Base-by-base conservation (phyloP, 164 flowering plant genomes). In the Berberis vulgaris region DNA sequence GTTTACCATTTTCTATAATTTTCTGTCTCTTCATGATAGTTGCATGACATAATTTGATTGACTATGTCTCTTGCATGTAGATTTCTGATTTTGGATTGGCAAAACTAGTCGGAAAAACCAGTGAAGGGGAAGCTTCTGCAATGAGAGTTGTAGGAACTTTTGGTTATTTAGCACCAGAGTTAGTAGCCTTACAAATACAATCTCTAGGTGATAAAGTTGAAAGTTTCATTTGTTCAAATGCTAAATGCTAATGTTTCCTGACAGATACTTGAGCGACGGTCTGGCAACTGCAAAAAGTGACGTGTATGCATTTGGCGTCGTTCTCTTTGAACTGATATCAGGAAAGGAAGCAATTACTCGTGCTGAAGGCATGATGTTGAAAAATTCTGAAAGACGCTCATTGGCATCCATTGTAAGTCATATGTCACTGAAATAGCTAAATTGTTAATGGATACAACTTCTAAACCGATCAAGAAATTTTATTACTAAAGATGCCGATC, bases 151-250 rank as follows among this genome's bases (percentile, higher is more conserved):
- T 93, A 41, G 98, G 98, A 67, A 93, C 97, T 58, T 93, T 73
- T 80, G 98, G 97, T 66, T 93, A 93, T 72, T 69, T 93, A 72
- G 96, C 98, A 69, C 98, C 98, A 56, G 98, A 93, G 98, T 93
- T 80, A 78, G 96, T 68, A 52, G 66, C 55, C 41, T 39, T 72
- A 53, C 62, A 49, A 41, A 54, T 45, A 64, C 39, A 54, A 13
- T 58, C 46, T 45, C 49, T 49, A 41, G 61, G n/a, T 50, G 53
- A 40, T 65, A 38, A 45, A 57, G 4, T 60, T 47, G 45, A 45
- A 41, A 60, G 5, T 67, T 61, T 66, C 38, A 69, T 42, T 44
- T 26, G 38, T 26, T 54, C 26, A 26, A 11, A 7, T 40, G 11
- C 9, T 61, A 67, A 43, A 43, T 41, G 13, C 7, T 52, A 65